Base-by-base conservation (phyloP, 306 rosid species). In the Rosa rugosa region DNA sequence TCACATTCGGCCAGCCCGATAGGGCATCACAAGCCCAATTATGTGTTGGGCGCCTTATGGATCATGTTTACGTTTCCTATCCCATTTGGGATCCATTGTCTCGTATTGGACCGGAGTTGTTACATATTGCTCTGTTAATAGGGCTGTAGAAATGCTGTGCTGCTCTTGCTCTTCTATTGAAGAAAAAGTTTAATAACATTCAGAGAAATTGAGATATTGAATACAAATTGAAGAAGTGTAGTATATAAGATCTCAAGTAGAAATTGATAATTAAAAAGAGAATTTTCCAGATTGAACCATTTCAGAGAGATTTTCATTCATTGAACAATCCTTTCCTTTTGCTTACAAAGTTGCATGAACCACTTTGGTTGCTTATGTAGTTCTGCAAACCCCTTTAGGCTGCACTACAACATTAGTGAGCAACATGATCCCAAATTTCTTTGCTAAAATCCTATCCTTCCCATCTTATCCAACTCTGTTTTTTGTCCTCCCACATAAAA, bases 371-470 rank as follows among this genome's bases (percentile, higher is more conserved):
- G 44, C 59, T 75, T 27, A 75, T 44, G 9, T 10, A 18, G 71
- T 75, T 3, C 2, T 75, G 50, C 59, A 5, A 44, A 76, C 83
- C 83, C 72, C 69, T 87, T 82, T 63, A 57, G 82, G 79, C 84
- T 79, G 69, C 72, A 46, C 57, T 68, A 34, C 40, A 75, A 67
- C 77, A 74, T 69, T 34, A 65, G 42, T 31, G 46, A 38, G 75
- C 69, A 77, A 76, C 27, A 54, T 42, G 77, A 80, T 60, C 73
- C 73, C 79, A 79, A 74, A 62, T 44, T 17, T 16, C 69, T 51
- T 14, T 59, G 78, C 69, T 42, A 74, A 74, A 73, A 14, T 13
- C 46, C 57, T 73, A 73, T 53, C 77, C 11, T 36, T 42, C 10
- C 64, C 76, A 51, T 14, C 42, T 36, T 1, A 34, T 18, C 10